A percentile compares a stretch with the other conserved stretches of the same genome.
These are phyloP conservation scores for Pisolithus thermaeus DNA, from an alignment of 1,284 basidiomycete genomes.

Conservation along the genomic window DNA sequence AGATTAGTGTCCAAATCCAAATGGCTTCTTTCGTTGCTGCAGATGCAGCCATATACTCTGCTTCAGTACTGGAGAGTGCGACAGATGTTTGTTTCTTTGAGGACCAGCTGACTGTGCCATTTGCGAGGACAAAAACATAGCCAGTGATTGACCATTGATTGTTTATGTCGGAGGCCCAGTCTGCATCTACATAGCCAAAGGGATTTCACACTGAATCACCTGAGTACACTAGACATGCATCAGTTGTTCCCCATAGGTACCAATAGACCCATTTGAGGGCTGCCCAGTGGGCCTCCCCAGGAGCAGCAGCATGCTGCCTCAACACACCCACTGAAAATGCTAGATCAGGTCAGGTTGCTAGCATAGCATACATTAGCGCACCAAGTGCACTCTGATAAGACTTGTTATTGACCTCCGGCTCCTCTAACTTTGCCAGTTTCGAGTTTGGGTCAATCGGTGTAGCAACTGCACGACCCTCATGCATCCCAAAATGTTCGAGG, in stretches of 20 bases:
- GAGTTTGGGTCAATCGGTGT: background rate
- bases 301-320: slow-evolving; percentile 1
- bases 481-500: background rate
- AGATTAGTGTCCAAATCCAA: background rate
- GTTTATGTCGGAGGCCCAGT: slow-evolving; percentile 18
- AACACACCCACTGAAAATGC: slow-evolving; percentile 4
- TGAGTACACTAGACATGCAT: slow-evolving; percentile 19
- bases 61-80: slow-evolving; percentile 28
- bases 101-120: slow-evolving; percentile 15
- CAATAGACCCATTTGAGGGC: slow-evolving; percentile 12
- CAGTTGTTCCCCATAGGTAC: slow-evolving; percentile 20
- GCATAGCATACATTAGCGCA: slow-evolving; percentile 3
- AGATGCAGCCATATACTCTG: slow-evolving; percentile 26
- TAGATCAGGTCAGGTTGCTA: background rate
- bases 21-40: slow-evolving; percentile 2
- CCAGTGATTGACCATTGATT: background rate
- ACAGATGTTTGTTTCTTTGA: slow-evolving; percentile 23
- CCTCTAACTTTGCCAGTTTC: background rate
- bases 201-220: slow-evolving; percentile 10
- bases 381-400: background rate
- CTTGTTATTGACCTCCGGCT: background rate
- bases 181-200: slow-evolving; percentile 21
- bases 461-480: background rate
- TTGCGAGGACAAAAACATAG: background rate
- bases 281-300: slow-evolving; percentile 1